These are phyloP conservation scores for Annulohypoxylon moriforme DNA, from an alignment of 495 filamentous ascomycete species.

Conservation along the genomic window DNA sequence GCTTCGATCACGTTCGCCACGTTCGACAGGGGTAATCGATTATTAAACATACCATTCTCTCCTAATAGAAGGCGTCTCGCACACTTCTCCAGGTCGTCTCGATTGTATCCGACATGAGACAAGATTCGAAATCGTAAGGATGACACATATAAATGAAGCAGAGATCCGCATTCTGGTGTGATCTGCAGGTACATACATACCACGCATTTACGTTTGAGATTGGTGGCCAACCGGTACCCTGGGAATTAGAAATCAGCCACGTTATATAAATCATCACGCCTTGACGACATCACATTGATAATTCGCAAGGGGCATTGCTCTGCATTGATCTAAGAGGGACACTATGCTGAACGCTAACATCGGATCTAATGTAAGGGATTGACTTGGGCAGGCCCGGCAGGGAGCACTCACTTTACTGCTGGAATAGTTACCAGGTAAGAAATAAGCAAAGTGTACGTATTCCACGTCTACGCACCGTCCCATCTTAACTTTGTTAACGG, in stretches of 20 bases:
- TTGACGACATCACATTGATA: background rate
- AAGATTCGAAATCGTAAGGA: conserved; percentile 8
- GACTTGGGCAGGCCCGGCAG: conserved; percentile 1
- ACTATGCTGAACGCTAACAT: background rate
- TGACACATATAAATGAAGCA: conserved; percentile 3
- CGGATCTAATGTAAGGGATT: conserved; percentile 27
- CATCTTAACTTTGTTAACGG: background rate
- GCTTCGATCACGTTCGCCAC: background rate
- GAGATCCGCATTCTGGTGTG: conserved; percentile 2
- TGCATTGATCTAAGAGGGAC: background rate
- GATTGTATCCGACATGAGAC: conserved; percentile 5
- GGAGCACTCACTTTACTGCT: background rate
- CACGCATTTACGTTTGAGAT: background rate
- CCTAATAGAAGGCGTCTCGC: conserved; percentile 32
- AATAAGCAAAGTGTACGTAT: conserved; percentile 27
- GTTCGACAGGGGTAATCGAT: background rate
- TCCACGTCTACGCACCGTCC: background rate
- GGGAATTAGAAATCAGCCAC: conserved; percentile 33
- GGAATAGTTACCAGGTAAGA: background rate
- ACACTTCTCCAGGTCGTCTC: conserved; percentile 16
- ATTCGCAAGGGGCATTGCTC: background rate
- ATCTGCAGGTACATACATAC: conserved; percentile 4
- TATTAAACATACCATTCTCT: conserved; percentile 48
- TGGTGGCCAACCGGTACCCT: conserved; percentile 4
- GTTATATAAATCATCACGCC: conserved; percentile 23